phyloP scores from a whole-genome alignment of 192 early-diverging fungal species.

The Linderina pennispora region DNA sequence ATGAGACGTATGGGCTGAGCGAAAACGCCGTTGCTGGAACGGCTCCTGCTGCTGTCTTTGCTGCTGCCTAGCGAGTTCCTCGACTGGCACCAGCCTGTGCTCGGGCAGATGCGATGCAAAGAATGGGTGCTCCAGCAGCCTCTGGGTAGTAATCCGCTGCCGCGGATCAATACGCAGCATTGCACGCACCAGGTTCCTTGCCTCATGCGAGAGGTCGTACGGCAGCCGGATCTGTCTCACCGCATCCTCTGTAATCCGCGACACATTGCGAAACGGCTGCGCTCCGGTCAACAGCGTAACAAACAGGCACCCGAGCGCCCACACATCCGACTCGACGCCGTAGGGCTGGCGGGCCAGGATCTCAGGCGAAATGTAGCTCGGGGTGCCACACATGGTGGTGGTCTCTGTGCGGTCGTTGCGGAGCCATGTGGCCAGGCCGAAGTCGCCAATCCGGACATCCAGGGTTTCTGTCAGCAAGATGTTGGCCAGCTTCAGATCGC shows the following conservation, averaged over 20 bases:
- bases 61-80: no score
- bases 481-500: slow-evolving; percentile 74
- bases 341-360: slow-evolving; percentile 66
- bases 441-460: slow-evolving; percentile 68
- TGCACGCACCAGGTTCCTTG: slow-evolving; percentile 49
- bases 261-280: slow-evolving; percentile 59
- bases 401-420: slow-evolving; percentile 52
- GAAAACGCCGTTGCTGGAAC: no score
- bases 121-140: slow-evolving; percentile 53
- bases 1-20: no score
- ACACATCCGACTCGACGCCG: slow-evolving; percentile 64
- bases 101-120: slow-evolving; percentile 31
- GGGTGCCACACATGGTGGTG: slow-evolving; percentile 72
- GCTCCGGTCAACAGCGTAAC: slow-evolving; percentile 66
- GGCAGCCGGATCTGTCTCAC: slow-evolving; percentile 51
- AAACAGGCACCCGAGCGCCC: slow-evolving; percentile 73
- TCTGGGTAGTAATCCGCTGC: slow-evolving; percentile 41
- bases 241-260: slow-evolving; percentile 34
- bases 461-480: slow-evolving; percentile 51
- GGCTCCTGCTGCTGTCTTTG: no score
- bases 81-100: no score
- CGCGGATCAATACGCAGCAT: slow-evolving; percentile 56
- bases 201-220: slow-evolving; percentile 42
- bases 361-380: slow-evolving; percentile 76
- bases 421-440: slow-evolving; percentile 58